Evolutionary conservation across 257 asterid genomes (phyloP).

Genomic region (Galeopsis tetrahit): DNA sequence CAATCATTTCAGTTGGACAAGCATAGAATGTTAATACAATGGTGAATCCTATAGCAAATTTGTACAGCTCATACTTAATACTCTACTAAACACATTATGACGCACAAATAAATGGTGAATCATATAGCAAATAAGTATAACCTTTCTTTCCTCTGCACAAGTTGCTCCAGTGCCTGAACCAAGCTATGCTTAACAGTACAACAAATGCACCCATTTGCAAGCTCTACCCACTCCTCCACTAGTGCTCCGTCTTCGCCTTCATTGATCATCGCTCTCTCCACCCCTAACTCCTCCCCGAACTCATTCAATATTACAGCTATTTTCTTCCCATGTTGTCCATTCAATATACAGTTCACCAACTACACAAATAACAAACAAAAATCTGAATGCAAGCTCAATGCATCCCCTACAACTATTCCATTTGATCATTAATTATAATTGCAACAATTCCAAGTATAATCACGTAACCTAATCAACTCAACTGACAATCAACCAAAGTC

Average conservation of each 20-base stretch:
- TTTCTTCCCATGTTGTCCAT: constrained; percentile 80
- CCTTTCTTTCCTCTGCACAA: constrained; percentile 97
- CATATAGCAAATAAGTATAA: constrained; percentile 18
- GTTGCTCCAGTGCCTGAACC: constrained; percentile 99
- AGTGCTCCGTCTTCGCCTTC: constrained; percentile 93
- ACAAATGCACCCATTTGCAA: constrained; percentile 94
- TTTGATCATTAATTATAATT: background rate
- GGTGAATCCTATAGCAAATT: constrained; percentile 1
- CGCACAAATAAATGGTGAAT: background rate
- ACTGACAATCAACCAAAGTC: constrained; percentile 12
- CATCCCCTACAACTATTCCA: constrained; percentile 5
- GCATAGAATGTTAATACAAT: background rate
- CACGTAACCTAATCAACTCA: background rate
- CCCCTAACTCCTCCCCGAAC: constrained; percentile 97
- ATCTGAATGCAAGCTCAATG: background rate
- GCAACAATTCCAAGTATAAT: background rate
- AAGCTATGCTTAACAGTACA: constrained; percentile 96
- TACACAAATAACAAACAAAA: constrained; percentile 34
- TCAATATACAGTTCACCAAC: constrained; percentile 85
- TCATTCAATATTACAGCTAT: constrained; percentile 95
- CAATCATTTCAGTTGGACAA: constrained; percentile 18
- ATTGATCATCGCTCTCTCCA: constrained; percentile 97
- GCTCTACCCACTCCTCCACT: constrained; percentile 99
- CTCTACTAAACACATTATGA: background rate
- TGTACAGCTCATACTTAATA: constrained; percentile 32